Evolutionary conservation across 2,329 filamentous ascomycete species (phyloP).

Genomic region (Fusarium pseudograminearum): DNA sequence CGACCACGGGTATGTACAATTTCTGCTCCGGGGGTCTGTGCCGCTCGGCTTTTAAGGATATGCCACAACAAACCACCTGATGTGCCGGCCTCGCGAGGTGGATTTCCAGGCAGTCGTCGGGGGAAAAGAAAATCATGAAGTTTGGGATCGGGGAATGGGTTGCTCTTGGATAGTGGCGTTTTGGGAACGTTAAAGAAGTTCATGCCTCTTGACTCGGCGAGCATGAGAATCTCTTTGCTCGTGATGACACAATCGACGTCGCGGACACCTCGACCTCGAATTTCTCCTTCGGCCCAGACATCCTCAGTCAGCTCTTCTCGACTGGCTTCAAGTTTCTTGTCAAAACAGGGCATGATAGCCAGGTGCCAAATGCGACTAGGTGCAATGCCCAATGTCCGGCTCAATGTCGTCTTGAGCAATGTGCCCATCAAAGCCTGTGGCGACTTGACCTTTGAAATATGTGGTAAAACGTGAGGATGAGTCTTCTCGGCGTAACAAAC

Average conservation of each 20-base stretch:
- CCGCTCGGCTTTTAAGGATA: conserved; percentile 80
- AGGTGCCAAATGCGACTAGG: conserved; percentile 92
- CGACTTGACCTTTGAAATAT: conserved; percentile 91
- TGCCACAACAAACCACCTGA: conserved; percentile 92
- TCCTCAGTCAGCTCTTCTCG: conserved; percentile 89
- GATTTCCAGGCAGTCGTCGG: conserved; percentile 56
- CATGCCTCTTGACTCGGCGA: conserved; percentile 83
- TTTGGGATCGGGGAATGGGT: conserved; percentile 77
- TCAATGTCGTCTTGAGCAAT: conserved; percentile 87
- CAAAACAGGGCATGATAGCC: conserved; percentile 97
- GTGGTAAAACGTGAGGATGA: conserved; percentile 90
- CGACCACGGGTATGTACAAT: conserved; percentile 81
- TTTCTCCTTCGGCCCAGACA: conserved; percentile 71
- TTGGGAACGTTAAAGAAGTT: conserved; percentile 80
- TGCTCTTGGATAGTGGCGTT: conserved; percentile 60
- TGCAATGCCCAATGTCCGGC: conserved; percentile 75
- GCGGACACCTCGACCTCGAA: conserved; percentile 70
- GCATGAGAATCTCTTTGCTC: conserved; percentile 90
- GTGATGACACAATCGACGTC: conserved; percentile 99
- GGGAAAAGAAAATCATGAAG: conserved; percentile 82
- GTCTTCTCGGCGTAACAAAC: conserved; percentile 99
- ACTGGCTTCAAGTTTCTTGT: conserved; percentile 98
- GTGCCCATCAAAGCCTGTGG: conserved; percentile 94
- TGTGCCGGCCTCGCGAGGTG: conserved; percentile 73
- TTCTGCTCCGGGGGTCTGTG: conserved; percentile 76